Base-by-base conservation (phyloP, 768 basidiomycete genomes). In the Sporobolomyces pararoseus region DNA sequence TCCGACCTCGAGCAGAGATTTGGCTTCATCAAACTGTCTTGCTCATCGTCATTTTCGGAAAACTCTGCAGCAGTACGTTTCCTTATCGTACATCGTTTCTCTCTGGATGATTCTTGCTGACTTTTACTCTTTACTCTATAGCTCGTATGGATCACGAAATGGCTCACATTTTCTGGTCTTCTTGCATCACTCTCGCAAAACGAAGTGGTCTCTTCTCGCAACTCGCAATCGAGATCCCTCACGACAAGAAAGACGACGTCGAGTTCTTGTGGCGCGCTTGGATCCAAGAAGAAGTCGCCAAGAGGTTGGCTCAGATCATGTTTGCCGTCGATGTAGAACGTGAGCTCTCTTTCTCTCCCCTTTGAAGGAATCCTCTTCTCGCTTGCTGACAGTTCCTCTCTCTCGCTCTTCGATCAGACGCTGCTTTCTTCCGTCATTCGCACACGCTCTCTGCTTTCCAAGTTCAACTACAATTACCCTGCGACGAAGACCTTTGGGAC, bases 391-490 rank as follows among this genome's bases (percentile, higher is more conserved):
- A 6, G 2, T 23, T 9, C 17, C 25, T 14, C 21, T 29, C 2
- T 19, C 16, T 23, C 44, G n/a, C n/a, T n/a, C n/a, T n/a, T n/a
- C n/a, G n/a, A n/a, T n/a, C 85, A 83, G 32, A 91, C 85, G 21
- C 91, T 89, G n/a, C 91, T 88, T 78, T 93, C 89, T 44, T 90
- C 82, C 78, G 89, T 88, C 31, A 95, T 82, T 79, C 71, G 7
- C 74, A 72, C 42, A 71, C 76, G 3, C 72, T 76, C 25, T 76
- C 76, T 14, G 76, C 76, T 17, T 76, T 76, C 63, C 76, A 76
- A 50, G 52, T 76, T 46, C 74, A 76, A 54, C 70, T 76, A 7
- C 65, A 59, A 7, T 63, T 76, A 4, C 76, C 76, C 0, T 73
- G 69, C 58, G 69, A 75, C 59, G 76, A 76, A 29, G 70, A 73